A percentile compares a stretch with the other conserved stretches of the same genome.
Evolutionary conservation across 345 rosid genomes (phyloP).

Genomic region (Litchi chinensis): DNA sequence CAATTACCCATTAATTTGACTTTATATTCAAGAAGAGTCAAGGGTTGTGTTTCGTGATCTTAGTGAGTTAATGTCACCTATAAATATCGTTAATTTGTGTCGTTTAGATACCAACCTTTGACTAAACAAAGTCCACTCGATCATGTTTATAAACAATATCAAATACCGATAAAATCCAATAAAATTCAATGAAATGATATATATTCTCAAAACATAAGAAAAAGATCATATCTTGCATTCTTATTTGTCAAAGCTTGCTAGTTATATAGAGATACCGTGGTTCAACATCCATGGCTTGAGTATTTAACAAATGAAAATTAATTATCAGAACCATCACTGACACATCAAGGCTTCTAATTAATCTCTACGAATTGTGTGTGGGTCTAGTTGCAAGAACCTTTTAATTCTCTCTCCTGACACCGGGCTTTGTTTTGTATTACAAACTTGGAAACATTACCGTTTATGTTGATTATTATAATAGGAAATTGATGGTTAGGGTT

Average conservation of each 20-base stretch:
- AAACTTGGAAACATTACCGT: background rate
- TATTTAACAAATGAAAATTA: background rate
- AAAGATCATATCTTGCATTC: background rate
- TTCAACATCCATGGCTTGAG: background rate
- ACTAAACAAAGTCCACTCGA: no score
- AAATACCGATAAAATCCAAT: background rate
- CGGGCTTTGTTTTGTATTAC: background rate
- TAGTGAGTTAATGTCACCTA: no score
- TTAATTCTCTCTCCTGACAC: conserved; percentile 6
- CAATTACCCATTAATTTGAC: no score
- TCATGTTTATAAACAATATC: no score
- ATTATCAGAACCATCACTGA: background rate
- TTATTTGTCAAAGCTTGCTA: background rate
- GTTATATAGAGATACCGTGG: background rate
- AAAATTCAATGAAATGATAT: no score
- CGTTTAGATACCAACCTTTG: no score
- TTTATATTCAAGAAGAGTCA: no score
- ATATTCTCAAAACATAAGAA: background rate
- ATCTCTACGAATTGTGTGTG: background rate
- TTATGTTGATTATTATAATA: background rate
- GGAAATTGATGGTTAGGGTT: conserved; percentile 2
- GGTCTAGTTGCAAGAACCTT: conserved; percentile 12
- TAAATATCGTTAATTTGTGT: no score
- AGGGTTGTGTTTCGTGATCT: no score
- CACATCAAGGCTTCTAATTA: background rate